Evolutionary conservation across 2,329 filamentous ascomycete genomes (phyloP), one percentile per base, ranked within the genome.

Genomic region (Mycosphaerella sp.): DNA sequence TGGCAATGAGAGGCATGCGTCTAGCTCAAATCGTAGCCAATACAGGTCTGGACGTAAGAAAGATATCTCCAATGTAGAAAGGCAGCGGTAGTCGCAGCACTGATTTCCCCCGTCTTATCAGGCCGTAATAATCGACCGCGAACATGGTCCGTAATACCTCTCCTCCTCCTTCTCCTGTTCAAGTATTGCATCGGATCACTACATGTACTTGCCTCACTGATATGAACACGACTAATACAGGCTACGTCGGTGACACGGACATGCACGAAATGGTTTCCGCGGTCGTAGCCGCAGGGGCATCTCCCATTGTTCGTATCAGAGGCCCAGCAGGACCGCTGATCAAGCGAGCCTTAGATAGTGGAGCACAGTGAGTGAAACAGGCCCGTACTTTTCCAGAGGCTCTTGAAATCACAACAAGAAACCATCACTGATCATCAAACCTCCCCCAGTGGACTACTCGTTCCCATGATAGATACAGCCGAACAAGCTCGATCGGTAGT

Each of bases 101-200:
- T 9, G 11, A 40, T 41, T 12, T 10, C 36, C 21, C n/a, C 29
- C 36, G 14, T 17, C 14, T 17, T 17, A 17, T 21, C 36, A 46
- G 41, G 58, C 84, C 77, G 79, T 88, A 8, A 73, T 85, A 67
- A 79, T 80, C 34, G 78, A 80, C 59, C 73, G 69, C 6, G 78
- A 80, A 60, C 78, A 80, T 62, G 78, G 34, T 36, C 3, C 10
- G 34, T 36, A 9, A 17, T 17, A 17, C 14, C 14, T 17, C 14
- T 17, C 14, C 14, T 17, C 14, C 14, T 17, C 14, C 14, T 17
- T 17, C 14, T 17, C 14, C 14, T 17, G 14, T 1, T 17, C 14
- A 17, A 17, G 14, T 17, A 17, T 17, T 17, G 14, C 14, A 17
- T 17, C 14, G 14, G 14, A 7, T 34, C 32, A 11, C 32, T 34